Evolutionary conservation across 257 asterid genomes (phyloP).

Genomic region (Scutellaria galericulata): DNA sequence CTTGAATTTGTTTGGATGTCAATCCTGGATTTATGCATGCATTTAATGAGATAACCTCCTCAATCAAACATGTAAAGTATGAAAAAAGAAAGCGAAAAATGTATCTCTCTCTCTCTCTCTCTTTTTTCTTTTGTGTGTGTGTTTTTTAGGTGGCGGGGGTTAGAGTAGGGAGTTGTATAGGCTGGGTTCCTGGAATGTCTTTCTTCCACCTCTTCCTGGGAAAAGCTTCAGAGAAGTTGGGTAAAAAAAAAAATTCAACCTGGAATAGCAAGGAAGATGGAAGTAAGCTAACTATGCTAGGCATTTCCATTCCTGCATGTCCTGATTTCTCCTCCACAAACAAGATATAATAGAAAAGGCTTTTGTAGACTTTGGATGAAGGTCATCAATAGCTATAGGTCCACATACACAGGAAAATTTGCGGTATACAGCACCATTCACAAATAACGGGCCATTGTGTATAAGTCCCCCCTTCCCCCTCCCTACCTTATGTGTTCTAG

Average conservation of each 20-base stretch:
- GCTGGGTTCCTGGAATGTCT: neutral
- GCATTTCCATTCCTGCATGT: constrained; percentile 5
- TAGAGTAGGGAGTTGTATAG: neutral
- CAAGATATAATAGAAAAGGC: neutral
- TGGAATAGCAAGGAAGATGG: neutral
- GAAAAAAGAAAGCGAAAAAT: neutral
- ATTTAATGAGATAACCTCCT: constrained; percentile 22
- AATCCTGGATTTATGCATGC: constrained; percentile 61
- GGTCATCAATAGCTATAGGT: neutral
- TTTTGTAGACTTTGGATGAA: neutral
- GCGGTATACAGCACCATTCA: constrained; percentile 1
- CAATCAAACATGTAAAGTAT: constrained; percentile 1
- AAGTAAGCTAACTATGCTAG: constrained; percentile 15
- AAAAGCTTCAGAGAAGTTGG: neutral
- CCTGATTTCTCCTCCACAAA: constrained; percentile 27
- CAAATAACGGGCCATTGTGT: neutral
- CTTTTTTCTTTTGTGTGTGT: neutral
- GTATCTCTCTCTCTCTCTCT: neutral
- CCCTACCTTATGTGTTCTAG: no score
- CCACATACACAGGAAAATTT: neutral
- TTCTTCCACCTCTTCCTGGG: constrained; percentile 19
- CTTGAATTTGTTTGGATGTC: constrained; percentile 90
- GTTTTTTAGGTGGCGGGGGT: neutral
- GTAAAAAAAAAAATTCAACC: neutral
- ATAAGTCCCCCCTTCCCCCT: neutral